Conservation (phyloP, 352 stramenopile species). For the Phytophthora syringae region DNA sequence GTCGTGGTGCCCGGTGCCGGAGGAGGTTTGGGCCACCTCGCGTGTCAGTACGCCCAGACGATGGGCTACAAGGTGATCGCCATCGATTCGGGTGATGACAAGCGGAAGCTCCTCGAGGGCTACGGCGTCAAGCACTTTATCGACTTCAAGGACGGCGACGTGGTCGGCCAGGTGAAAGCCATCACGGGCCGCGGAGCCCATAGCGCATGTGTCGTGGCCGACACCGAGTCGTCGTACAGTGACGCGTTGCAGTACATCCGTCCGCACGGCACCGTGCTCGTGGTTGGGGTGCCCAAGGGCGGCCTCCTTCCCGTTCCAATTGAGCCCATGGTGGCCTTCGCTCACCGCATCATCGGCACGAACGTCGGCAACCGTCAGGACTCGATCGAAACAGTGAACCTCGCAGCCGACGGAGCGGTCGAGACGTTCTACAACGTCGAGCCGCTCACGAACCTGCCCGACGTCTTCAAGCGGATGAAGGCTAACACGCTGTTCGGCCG, state of each 20-base stretch:
- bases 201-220: conserved; percentile 75
- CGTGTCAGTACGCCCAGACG: conserved; percentile 67
- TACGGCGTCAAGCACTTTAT: conserved; percentile 78
- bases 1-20: conserved; percentile 69
- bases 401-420: conserved; percentile 52
- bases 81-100: conserved; percentile 65
- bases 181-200: conserved; percentile 54
- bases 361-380: conserved; percentile 67
- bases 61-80: conserved; percentile 76
- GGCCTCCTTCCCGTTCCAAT: conserved; percentile 35
- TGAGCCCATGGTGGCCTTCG: conserved; percentile 43
- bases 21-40: conserved; percentile 81
- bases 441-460: conserved; percentile 40
- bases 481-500: conserved; percentile 42
- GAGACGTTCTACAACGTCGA: conserved; percentile 52
- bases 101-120: conserved; percentile 59
- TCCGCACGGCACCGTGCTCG: conserved; percentile 63
- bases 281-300: conserved; percentile 73
- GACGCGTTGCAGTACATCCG: conserved; percentile 67
- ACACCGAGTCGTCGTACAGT: conserved; percentile 53
- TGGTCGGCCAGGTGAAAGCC: conserved; percentile 47
- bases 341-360: conserved; percentile 53
- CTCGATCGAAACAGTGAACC: conserved; percentile 56
- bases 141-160: conserved; percentile 62
- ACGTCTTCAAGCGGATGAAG: conserved; percentile 57